These are phyloP conservation scores for Magnusiomyces suaveolens DNA, from an alignment of 1,139 yeast species.

Conservation along the genomic window DNA sequence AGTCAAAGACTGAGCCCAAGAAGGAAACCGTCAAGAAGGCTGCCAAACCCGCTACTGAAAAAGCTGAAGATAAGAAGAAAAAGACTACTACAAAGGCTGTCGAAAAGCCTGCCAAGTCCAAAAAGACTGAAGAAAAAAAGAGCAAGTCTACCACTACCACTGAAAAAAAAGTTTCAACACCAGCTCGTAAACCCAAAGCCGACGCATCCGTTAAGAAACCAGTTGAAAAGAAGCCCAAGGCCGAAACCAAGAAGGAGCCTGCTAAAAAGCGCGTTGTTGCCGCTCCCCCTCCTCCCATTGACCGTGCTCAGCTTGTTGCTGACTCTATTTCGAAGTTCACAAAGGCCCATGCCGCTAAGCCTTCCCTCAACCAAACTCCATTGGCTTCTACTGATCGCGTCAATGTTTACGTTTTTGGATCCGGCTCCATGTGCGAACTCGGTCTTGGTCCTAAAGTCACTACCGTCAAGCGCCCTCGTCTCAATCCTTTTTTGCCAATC, in stretches of 20 bases:
- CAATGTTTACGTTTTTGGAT: slow-evolving; percentile 87
- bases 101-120: neutral
- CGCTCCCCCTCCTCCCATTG: neutral
- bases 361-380: slow-evolving; percentile 25
- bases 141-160: too few species aligned
- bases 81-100: neutral
- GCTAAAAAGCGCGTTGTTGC: neutral
- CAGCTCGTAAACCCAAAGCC: neutral
- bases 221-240: neutral
- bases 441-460: slow-evolving; percentile 91
- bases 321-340: neutral
- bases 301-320: neutral
- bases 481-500: slow-evolving; percentile 61
- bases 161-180: neutral
- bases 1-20: slow-evolving; percentile 6
- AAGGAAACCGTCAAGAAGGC: neutral
- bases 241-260: slow-evolving; percentile 1
- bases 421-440: slow-evolving; percentile 94
- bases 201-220: neutral
- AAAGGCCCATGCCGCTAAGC: neutral
- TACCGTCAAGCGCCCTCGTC: slow-evolving; percentile 90
- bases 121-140: neutral
- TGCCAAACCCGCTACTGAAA: slow-evolving; percentile 72
- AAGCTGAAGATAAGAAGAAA: neutral
- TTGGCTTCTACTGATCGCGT: slow-evolving; percentile 39